A percentile compares a stretch with the other conserved stretches of the same genome.
Evolutionary conservation across 2,329 filamentous ascomycete genomes (phyloP).

Genomic region (Paraphoma chrysanthemicola): DNA sequence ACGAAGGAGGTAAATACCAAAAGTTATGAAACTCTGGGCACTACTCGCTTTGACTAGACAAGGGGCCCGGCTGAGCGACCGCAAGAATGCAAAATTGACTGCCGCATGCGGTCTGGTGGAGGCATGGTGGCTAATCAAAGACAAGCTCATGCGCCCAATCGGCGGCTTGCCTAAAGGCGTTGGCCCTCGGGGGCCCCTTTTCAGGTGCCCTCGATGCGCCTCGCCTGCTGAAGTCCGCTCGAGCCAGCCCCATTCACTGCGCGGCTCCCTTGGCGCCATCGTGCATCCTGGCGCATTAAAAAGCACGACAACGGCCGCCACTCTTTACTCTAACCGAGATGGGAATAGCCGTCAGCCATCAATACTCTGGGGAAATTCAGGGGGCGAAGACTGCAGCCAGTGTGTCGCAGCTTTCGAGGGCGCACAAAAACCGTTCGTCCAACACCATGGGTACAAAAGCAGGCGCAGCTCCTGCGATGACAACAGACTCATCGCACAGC

Average conservation of each 20-base stretch:
- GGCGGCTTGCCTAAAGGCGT: slow-evolving; percentile 19
- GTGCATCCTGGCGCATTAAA: slow-evolving; percentile 24
- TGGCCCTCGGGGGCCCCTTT: slow-evolving; percentile 25
- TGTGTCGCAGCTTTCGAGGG: slow-evolving; percentile 3
- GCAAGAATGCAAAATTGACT: slow-evolving; percentile 43
- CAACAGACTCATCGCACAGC: background rate
- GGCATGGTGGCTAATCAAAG: slow-evolving; percentile 29
- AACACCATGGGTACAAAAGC: slow-evolving; percentile 7
- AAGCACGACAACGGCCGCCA: slow-evolving; percentile 30
- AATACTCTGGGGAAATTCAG: slow-evolving; percentile 48
- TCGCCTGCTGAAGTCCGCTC: slow-evolving; percentile 16
- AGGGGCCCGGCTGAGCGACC: slow-evolving; percentile 34
- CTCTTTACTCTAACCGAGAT: slow-evolving; percentile 22
- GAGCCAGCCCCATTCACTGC: slow-evolving; percentile 18
- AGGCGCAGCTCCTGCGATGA: background rate
- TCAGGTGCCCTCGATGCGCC: slow-evolving; percentile 12
- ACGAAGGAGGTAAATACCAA: slow-evolving; percentile 20
- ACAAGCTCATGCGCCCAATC: slow-evolving; percentile 29
- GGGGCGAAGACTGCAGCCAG: slow-evolving; percentile 29
- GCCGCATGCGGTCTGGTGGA: slow-evolving; percentile 24
- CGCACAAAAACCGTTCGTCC: slow-evolving; percentile 3
- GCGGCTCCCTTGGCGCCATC: slow-evolving; percentile 11
- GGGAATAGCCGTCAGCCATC: slow-evolving; percentile 26
- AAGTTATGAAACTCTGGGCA: slow-evolving; percentile 21
- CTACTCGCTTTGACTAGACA: slow-evolving; percentile 28